Conservation (phyloP, 169 alveolate species). For the Babesia caballi region DNA sequence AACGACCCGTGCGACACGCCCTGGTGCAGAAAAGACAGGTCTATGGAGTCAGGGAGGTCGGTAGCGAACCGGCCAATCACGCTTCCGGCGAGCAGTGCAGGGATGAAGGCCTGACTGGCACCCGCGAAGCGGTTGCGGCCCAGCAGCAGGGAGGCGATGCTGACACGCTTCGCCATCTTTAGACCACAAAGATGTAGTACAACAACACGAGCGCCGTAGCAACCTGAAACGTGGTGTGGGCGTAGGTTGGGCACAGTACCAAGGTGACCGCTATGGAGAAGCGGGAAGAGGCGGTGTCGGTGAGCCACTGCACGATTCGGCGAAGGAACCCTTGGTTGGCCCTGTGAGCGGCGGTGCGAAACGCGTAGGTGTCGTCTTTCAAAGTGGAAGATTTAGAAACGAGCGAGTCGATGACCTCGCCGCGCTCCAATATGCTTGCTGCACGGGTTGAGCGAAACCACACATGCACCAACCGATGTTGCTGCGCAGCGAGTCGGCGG, state of each 20-base stretch:
- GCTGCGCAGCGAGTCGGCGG: constrained; percentile 48
- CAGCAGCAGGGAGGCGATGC: neutral
- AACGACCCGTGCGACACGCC: neutral
- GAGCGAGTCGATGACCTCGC: constrained; percentile 57
- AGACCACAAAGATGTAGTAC: constrained; percentile 14
- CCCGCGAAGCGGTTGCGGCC: neutral
- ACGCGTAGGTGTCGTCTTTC: constrained; percentile 33
- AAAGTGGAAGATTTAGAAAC: constrained; percentile 36
- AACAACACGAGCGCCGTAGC: neutral
- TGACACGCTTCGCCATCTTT: constrained; percentile 4
- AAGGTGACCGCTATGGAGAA: neutral
- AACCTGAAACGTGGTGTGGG: constrained; percentile 14
- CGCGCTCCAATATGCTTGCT: constrained; percentile 63
- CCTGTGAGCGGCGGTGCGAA: constrained; percentile 27
- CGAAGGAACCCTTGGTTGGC: constrained; percentile 11
- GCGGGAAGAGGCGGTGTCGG: constrained; percentile 10
- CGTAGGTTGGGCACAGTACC: no score
- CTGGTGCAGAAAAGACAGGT: neutral
- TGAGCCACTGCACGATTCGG: neutral
- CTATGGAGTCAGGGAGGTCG: neutral
- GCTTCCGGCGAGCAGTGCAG: constrained; percentile 28
- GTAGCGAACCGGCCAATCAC: neutral
- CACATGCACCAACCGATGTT: constrained; percentile 38
- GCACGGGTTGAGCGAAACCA: neutral
- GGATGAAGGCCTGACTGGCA: constrained; percentile 5